These are phyloP conservation scores for Pachysandra terminalis DNA, from an alignment of 164 flowering plant species.

Conservation along the genomic window DNA sequence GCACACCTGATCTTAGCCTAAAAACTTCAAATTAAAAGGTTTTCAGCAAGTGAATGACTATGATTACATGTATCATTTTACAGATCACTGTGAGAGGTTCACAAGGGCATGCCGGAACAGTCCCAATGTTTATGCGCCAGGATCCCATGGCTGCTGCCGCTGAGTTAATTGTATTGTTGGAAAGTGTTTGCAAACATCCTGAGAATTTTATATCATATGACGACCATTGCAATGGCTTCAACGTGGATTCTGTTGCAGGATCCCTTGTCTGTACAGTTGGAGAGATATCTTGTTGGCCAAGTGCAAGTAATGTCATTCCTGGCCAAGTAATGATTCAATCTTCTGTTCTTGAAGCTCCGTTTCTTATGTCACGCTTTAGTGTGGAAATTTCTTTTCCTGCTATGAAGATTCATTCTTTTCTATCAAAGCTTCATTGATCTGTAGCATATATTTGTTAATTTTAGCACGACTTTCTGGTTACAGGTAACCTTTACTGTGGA, in stretches of 20 bases:
- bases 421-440: neutral
- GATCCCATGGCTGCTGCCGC: slow-evolving; percentile 98
- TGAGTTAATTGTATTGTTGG: slow-evolving; percentile 74
- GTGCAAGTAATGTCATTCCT: slow-evolving; percentile 98
- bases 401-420: neutral
- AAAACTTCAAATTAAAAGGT: no score
- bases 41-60: neutral
- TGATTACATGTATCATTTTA: slow-evolving; percentile 15
- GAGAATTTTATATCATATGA: slow-evolving; percentile 52
- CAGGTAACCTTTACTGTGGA: slow-evolving; percentile 95
- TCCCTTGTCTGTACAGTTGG: slow-evolving; percentile 98
- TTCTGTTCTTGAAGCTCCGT: neutral
- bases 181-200: slow-evolving; percentile 79
- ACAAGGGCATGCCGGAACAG: slow-evolving; percentile 99
- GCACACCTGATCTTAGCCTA: no score
- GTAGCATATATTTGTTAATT: neutral
- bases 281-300: slow-evolving; percentile 95
- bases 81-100: slow-evolving; percentile 94
- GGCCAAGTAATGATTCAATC: slow-evolving; percentile 66
- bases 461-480: slow-evolving; percentile 10
- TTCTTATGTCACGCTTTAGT: neutral
- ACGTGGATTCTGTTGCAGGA: slow-evolving; percentile 50
- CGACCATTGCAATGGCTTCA: slow-evolving; percentile 42
- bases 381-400: neutral
- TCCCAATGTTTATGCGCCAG: slow-evolving; percentile 93